Percentiles rank a stretch among this genome's conserved stretches.
These are phyloP conservation scores for Phoma sp. DNA, from an alignment of 2,329 filamentous ascomycete genomes.

Conservation along the genomic window DNA sequence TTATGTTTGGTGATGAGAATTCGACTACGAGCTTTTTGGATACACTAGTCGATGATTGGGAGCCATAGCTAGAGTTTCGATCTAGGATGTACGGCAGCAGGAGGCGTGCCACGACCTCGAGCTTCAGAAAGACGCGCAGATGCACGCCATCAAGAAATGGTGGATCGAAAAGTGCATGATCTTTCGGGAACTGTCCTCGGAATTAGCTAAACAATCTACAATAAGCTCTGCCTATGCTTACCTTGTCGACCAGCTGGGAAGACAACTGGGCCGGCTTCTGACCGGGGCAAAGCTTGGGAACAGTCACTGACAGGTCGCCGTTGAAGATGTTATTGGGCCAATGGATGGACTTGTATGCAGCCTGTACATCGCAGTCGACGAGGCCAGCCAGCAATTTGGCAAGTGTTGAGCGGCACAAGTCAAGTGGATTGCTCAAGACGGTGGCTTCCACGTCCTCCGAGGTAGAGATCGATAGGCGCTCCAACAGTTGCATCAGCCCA, in stretches of 20 bases:
- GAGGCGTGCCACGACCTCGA: conserved; percentile 62
- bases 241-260: conserved; percentile 32
- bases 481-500: conserved; percentile 1
- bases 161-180: conserved; percentile 69
- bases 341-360: conserved; percentile 36
- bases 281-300: conserved; percentile 38
- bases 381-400: conserved; percentile 27
- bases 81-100: conserved; percentile 69
- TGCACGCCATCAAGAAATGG: conserved; percentile 67
- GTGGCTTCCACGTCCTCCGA: conserved; percentile 2
- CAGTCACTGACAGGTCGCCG: conserved; percentile 35
- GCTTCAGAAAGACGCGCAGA: conserved; percentile 71
- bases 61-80: conserved; percentile 63
- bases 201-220: background rate
- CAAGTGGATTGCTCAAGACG: conserved; percentile 33
- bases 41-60: conserved; percentile 56
- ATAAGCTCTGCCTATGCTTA: background rate
- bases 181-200: conserved; percentile 66
- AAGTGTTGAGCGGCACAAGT: conserved; percentile 33
- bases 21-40: conserved; percentile 69
- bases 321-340: conserved; percentile 41
- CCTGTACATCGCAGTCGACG: conserved; percentile 19
- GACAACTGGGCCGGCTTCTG: conserved; percentile 25
- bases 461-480: background rate
- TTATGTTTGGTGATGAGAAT: conserved; percentile 78